A percentile compares a stretch with the other conserved stretches of the same genome.
These are phyloP conservation scores for Podaxis sp. DNA, from an alignment of 768 basidiomycete species.

Conservation along the genomic window DNA sequence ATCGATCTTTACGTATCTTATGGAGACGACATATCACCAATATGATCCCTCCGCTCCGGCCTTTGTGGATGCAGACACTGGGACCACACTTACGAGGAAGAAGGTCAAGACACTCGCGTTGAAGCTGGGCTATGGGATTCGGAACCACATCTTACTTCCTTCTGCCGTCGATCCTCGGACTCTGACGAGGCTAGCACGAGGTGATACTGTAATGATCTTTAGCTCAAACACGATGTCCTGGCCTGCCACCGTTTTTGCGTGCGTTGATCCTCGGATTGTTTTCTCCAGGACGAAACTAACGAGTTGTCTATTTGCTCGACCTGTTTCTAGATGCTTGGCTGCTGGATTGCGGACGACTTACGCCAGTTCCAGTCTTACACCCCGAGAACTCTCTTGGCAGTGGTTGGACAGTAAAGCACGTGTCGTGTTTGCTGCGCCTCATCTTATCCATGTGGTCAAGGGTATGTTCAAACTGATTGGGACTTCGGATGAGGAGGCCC, in stretches of 20 bases:
- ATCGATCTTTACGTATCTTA: slow-evolving; percentile 25
- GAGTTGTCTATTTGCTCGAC: background rate
- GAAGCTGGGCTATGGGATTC: slow-evolving; percentile 22
- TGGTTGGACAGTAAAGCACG: slow-evolving; percentile 17
- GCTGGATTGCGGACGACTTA: slow-evolving; percentile 16
- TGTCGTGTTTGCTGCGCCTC: slow-evolving; percentile 11
- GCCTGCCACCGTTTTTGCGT: slow-evolving; percentile 18
- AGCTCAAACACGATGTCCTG: slow-evolving; percentile 18
- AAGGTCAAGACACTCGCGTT: slow-evolving; percentile 19
- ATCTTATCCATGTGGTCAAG: slow-evolving; percentile 14
- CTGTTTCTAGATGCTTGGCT: slow-evolving; percentile 14
- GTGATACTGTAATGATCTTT: slow-evolving; percentile 18
- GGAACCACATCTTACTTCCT: slow-evolving; percentile 18
- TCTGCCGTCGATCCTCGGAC: background rate
- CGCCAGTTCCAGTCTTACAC: slow-evolving; percentile 13
- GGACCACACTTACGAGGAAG: slow-evolving; percentile 18
- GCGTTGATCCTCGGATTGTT: background rate
- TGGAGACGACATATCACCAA: slow-evolving; percentile 19
- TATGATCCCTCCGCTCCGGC: slow-evolving; percentile 17
- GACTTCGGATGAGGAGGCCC: slow-evolving; percentile 11
- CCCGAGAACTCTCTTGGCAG: slow-evolving; percentile 18
- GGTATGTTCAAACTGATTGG: slow-evolving; percentile 22
- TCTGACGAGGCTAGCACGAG: slow-evolving; percentile 5
- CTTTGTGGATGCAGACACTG: slow-evolving; percentile 22
- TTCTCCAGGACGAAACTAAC: too few relatives aligned